phyloP scores from a whole-genome alignment of 2,329 filamentous ascomycete species.

The Epichloe gansuensis region DNA sequence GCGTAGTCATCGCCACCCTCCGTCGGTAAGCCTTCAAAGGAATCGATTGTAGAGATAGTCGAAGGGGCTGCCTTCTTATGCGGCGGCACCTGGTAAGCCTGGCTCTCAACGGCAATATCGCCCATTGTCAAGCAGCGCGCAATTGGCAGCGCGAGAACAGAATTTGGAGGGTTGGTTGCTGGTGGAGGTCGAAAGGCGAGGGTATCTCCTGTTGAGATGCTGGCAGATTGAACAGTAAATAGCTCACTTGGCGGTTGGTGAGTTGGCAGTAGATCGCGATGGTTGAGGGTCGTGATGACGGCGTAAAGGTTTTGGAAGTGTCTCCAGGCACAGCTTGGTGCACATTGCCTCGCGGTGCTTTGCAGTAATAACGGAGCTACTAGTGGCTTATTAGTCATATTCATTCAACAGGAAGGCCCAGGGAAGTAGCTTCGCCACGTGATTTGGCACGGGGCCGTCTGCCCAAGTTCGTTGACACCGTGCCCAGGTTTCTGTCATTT shows the following conservation, averaged over 20 bases:
- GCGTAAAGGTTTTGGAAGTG: not conserved
- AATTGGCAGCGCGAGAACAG: not conserved
- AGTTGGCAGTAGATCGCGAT: not conserved
- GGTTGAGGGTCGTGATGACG: not conserved
- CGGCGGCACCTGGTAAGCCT: conserved; percentile 57
- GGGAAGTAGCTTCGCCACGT: not conserved
- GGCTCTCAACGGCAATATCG: conserved; percentile 75
- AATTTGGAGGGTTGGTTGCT: not conserved
- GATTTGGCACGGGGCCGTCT: not conserved
- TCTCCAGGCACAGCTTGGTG: not conserved
- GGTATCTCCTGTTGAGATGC: not conserved
- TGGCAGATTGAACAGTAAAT: not conserved
- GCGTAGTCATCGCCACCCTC: conserved; percentile 89
- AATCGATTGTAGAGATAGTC: conserved; percentile 79
- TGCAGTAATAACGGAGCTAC: not conserved
- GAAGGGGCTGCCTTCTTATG: conserved; percentile 71
- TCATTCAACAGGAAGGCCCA: accelerated
- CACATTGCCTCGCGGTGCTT: conserved; percentile 4
- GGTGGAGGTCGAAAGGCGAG: not conserved
- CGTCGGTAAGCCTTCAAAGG: conserved; percentile 68
- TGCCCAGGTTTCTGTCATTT: too few relatives aligned
- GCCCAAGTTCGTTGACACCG: not conserved
- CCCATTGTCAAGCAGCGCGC: conserved; percentile 49
- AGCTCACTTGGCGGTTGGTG: not conserved
- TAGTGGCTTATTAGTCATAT: conserved; percentile 6